Conservation (phyloP, 2,329 filamentous ascomycete genomes). For the Coniochaeta hoffmannii region DNA sequence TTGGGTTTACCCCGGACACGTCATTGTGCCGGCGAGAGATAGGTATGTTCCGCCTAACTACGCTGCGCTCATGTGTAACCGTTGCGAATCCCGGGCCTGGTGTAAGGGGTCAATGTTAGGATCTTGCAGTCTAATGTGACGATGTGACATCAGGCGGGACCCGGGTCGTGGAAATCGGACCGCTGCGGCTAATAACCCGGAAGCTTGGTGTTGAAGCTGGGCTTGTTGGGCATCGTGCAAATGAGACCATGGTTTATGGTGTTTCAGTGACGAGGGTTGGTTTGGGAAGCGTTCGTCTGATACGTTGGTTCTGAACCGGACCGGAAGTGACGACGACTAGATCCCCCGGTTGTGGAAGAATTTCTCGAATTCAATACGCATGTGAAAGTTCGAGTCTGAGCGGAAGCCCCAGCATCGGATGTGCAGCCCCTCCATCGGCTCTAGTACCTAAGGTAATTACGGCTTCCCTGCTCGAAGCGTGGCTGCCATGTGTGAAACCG, state of each 20-base stretch:
- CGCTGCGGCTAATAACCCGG: slow-evolving; percentile 9
- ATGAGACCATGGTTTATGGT: background rate
- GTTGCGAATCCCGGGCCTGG: background rate
- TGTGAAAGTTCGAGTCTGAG: too few species aligned
- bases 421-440: too few species aligned
- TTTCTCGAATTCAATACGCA: too few species aligned
- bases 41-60: background rate
- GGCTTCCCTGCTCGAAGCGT: background rate
- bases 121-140: background rate
- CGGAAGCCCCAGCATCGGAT: too few species aligned
- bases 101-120: background rate
- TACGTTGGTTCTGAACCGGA: too few species aligned
- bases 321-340: too few species aligned
- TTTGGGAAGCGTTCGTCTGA: background rate
- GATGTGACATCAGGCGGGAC: slow-evolving; percentile 3
- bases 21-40: background rate
- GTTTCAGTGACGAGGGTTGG: background rate
- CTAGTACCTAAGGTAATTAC: too few species aligned
- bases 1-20: background rate
- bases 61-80: background rate
- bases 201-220: background rate
- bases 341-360: too few species aligned
- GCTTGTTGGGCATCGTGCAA: too few species aligned
- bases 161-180: slow-evolving; percentile 7
- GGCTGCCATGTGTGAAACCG: background rate